These are phyloP conservation scores for Emericellopsis atlantica DNA, from an alignment of 2,329 filamentous ascomycete genomes.

Conservation along the genomic window DNA sequence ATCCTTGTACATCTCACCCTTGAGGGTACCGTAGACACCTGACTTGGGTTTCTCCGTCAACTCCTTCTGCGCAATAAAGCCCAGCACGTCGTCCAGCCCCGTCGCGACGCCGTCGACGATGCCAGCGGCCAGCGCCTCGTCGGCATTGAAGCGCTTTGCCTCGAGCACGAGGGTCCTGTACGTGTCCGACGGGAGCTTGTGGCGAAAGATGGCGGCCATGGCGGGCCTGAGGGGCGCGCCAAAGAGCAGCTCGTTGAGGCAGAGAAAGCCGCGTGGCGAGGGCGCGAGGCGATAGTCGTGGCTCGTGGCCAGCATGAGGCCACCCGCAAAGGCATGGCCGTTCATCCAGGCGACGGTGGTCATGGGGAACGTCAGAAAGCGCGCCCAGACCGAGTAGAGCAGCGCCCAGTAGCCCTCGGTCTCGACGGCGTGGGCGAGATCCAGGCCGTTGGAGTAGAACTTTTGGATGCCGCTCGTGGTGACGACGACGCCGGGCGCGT, in stretches of 20 bases:
- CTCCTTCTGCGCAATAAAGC: slow-evolving; percentile 44
- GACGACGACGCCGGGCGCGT: slow-evolving; percentile 60
- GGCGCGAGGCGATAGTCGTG: slow-evolving; percentile 77
- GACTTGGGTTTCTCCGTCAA: slow-evolving; percentile 49
- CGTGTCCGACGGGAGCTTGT: slow-evolving; percentile 45
- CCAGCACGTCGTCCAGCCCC: slow-evolving; percentile 48
- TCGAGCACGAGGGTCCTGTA: slow-evolving; percentile 62
- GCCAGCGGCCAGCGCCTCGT: slow-evolving; percentile 50
- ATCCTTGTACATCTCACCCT: slow-evolving; percentile 64
- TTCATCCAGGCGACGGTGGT: slow-evolving; percentile 70
- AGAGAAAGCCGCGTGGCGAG: slow-evolving; percentile 56
- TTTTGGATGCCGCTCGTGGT: slow-evolving; percentile 66
- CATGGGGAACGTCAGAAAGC: slow-evolving; percentile 58
- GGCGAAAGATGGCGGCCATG: slow-evolving; percentile 63
- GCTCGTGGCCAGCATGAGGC: slow-evolving; percentile 70
- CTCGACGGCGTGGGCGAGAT: slow-evolving; percentile 52
- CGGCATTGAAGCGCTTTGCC: slow-evolving; percentile 52
- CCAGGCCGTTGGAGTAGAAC: slow-evolving; percentile 77
- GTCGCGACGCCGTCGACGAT: slow-evolving; percentile 58
- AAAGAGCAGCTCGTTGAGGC: slow-evolving; percentile 72
- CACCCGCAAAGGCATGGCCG: slow-evolving; percentile 71
- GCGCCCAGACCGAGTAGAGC: slow-evolving; percentile 52
- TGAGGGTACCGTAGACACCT: slow-evolving; percentile 58
- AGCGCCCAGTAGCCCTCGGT: slow-evolving; percentile 49
- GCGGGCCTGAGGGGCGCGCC: slow-evolving; percentile 62